phyloP scores from a whole-genome alignment of 768 basidiomycete species.

The Suillus subluteus region DNA sequence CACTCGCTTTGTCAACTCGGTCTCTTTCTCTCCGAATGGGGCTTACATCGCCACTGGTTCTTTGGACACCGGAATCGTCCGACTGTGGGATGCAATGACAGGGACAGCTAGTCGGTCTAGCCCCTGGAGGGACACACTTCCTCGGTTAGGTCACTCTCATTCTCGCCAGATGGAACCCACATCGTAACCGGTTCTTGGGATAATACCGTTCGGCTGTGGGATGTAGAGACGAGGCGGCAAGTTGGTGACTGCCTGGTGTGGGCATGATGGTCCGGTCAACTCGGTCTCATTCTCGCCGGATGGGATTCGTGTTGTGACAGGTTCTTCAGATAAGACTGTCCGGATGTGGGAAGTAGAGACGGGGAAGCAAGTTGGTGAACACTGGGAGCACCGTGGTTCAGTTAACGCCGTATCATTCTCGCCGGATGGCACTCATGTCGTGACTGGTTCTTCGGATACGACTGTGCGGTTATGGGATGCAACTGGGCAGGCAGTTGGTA shows the following conservation, averaged over 20 bases:
- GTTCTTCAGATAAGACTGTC: not conserved
- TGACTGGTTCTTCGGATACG: slow-evolving; percentile 18
- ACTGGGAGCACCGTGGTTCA: not conserved
- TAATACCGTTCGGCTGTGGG: slow-evolving; percentile 4
- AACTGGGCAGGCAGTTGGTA: slow-evolving; percentile 12
- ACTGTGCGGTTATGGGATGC: slow-evolving; percentile 28
- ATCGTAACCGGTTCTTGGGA: slow-evolving; percentile 10
- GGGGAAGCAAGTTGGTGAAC: not conserved
- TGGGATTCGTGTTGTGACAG: not conserved
- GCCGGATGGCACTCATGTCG: slow-evolving; percentile 3
- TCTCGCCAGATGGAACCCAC: slow-evolving; percentile 13
- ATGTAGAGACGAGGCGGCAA: slow-evolving; percentile 4
- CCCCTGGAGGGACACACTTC: not conserved
- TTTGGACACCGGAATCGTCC: slow-evolving; percentile 15
- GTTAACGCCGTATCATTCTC: slow-evolving; percentile 10
- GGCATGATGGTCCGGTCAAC: slow-evolving; percentile 6
- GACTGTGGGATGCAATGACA: slow-evolving; percentile 20
- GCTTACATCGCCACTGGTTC: slow-evolving; percentile 24
- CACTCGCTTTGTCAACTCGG: slow-evolving; percentile 13
- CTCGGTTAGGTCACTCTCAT: not conserved
- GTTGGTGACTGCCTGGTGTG: slow-evolving; percentile 2
- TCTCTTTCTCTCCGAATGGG: slow-evolving; percentile 27
- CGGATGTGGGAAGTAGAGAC: not conserved
- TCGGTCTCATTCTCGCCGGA: slow-evolving; percentile 17
- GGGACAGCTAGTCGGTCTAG: not conserved